These are phyloP conservation scores for Microcos paniculata DNA, from an alignment of 345 rosid species.

Conservation along the genomic window DNA sequence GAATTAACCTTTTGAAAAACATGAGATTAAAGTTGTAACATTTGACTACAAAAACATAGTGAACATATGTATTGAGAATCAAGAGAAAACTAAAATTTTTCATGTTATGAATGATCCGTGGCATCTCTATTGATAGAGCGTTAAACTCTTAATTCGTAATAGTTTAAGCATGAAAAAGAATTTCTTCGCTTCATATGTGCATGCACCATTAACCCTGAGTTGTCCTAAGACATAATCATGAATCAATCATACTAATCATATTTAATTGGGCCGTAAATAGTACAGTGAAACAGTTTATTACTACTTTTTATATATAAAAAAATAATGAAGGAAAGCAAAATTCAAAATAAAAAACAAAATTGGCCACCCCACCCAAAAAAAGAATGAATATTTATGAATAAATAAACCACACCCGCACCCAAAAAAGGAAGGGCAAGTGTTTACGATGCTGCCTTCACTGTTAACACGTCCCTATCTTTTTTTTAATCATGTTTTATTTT, in stretches of 20 bases:
- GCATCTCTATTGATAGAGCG: too few relatives aligned
- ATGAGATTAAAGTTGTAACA: background rate
- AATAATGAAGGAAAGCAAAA: background rate
- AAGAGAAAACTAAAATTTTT: too few relatives aligned
- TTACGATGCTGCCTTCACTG: slow-evolving; percentile 29
- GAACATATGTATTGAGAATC: background rate
- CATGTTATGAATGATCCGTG: too few relatives aligned
- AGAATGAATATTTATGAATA: background rate
- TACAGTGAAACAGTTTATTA: background rate
- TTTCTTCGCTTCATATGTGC: background rate
- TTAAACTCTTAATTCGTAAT: too few relatives aligned
- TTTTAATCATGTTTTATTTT: background rate
- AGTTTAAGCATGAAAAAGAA: too few relatives aligned
- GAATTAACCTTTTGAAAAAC: background rate
- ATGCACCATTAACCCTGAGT: background rate
- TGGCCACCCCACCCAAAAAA: background rate
- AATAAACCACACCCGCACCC: background rate
- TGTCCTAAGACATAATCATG: background rate
- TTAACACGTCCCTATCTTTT: slow-evolving; percentile 42
- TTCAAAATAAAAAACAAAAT: background rate
- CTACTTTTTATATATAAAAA: background rate
- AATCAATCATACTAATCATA: slow-evolving; percentile 8
- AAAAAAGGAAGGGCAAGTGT: slow-evolving; percentile 43
- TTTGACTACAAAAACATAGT: background rate
- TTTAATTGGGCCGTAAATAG: background rate